Percentiles rank a stretch among this genome's conserved stretches.
These are phyloP conservation scores for Skeletonema menzelii DNA, from an alignment of 108 stramenopile species.

Conservation along the genomic window DNA sequence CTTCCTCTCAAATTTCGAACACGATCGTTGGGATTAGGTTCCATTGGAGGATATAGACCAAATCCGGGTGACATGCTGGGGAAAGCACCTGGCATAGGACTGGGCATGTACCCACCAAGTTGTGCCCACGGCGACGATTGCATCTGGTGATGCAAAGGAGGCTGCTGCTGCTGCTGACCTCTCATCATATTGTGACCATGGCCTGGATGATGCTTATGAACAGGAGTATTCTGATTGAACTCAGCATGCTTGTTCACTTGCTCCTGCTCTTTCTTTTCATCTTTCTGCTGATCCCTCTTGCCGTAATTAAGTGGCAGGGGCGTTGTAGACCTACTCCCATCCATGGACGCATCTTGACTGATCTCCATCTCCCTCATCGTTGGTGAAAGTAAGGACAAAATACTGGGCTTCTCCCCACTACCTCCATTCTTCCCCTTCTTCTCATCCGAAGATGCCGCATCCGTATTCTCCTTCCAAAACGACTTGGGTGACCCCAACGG, in stretches of 20 bases:
- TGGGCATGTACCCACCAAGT: conserved; percentile 28
- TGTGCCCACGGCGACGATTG: conserved; percentile 16
- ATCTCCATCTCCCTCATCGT: conserved; percentile 34
- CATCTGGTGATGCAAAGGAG: conserved; percentile 2
- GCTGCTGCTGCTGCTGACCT: not conserved
- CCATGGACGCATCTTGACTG: conserved; percentile 37
- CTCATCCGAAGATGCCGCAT: conserved; percentile 58
- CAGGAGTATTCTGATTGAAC: not conserved
- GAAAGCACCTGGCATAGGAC: conserved; percentile 42
- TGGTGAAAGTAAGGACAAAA: conserved; percentile 69
- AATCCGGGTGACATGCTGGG: conserved; percentile 21
- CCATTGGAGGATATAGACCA: conserved; percentile 25
- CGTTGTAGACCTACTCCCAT: conserved; percentile 57
- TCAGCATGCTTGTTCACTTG: not conserved
- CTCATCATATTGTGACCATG: not conserved
- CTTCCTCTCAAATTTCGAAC: conserved; percentile 83
- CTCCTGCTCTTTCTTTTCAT: not conserved
- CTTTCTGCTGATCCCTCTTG: conserved; percentile 2
- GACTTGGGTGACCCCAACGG: conserved; percentile 43
- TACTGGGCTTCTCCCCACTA: conserved; percentile 47
- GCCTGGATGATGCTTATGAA: not conserved
- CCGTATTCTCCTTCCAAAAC: conserved; percentile 45
- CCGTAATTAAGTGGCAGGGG: conserved; percentile 72
- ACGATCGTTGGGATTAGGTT: conserved; percentile 50
- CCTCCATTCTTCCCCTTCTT: conserved; percentile 27